phyloP scores from a whole-genome alignment of 306 rosid genomes.

The Astragalus glycyphyllos region DNA sequence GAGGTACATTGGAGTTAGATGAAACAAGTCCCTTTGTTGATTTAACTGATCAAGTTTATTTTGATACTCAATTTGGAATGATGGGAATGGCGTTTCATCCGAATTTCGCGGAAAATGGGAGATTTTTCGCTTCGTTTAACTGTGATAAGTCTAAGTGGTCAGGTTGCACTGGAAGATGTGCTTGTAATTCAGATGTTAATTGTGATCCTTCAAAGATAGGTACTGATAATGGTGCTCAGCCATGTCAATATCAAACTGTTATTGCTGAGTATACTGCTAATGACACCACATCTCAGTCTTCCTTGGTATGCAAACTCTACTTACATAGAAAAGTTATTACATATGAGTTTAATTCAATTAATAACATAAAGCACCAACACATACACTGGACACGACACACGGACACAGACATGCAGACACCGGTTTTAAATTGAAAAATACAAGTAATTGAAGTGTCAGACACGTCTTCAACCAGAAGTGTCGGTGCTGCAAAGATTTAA shows the following conservation, averaged over 20 bases:
- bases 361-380: background rate
- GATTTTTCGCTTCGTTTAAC: constrained; percentile 89
- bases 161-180: constrained; percentile 83
- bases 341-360: constrained; percentile 18
- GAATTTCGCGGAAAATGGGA: constrained; percentile 67
- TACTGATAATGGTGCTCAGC: constrained; percentile 67
- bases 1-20: constrained; percentile 59
- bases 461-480: no score
- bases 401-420: no score
- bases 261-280: constrained; percentile 77
- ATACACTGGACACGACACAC: no score
- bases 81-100: constrained; percentile 98
- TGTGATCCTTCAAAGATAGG: constrained; percentile 88
- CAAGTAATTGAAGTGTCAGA: no score
- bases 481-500: no score
- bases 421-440: no score
- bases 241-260: constrained; percentile 83
- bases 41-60: constrained; percentile 74
- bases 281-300: constrained; percentile 62
- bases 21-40: constrained; percentile 82
- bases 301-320: constrained; percentile 60
- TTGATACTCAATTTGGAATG: constrained; percentile 76
- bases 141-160: constrained; percentile 86
- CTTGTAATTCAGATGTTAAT: constrained; percentile 86
- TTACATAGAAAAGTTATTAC: constrained; percentile 13